These are phyloP conservation scores for Macrophomina pseudophaseolina DNA, from an alignment of 2,329 filamentous ascomycete genomes.

Conservation along the genomic window DNA sequence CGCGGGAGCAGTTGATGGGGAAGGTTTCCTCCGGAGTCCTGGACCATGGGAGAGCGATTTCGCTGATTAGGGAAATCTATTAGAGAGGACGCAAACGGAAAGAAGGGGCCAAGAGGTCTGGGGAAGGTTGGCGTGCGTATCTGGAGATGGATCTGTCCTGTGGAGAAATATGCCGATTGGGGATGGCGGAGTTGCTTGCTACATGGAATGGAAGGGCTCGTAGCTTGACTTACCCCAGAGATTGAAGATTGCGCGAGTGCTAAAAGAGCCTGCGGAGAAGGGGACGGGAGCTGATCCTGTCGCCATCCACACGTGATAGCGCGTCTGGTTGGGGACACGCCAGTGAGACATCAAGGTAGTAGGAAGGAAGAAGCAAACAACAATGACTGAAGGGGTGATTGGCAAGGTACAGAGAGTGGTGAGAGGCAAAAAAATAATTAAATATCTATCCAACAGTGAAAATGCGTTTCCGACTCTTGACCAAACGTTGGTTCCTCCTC, in stretches of 20 bases:
- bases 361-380: background rate
- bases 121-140: background rate
- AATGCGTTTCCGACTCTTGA: too few relatives aligned
- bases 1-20: background rate
- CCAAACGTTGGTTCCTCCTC: background rate
- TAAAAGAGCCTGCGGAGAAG: background rate
- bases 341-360: constrained; percentile 3
- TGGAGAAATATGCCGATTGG: background rate
- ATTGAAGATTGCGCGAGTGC: background rate
- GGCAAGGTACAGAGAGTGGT: too few relatives aligned
- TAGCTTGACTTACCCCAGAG: constrained; percentile 5
- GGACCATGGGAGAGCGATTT: background rate
- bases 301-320: constrained; percentile 3
- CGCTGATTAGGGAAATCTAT: background rate
- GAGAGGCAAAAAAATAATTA: background rate
- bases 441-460: background rate
- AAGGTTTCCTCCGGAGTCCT: background rate
- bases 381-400: background rate
- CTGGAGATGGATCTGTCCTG: background rate
- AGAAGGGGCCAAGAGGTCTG: background rate
- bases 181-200: background rate
- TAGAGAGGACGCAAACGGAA: background rate
- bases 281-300: background rate
- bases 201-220: background rate
- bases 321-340: background rate